Percentiles rank a stretch among this genome's conserved stretches.
Conservation (phyloP, 140 eudicot genomes). For the Anethum foeniculum region DNA sequence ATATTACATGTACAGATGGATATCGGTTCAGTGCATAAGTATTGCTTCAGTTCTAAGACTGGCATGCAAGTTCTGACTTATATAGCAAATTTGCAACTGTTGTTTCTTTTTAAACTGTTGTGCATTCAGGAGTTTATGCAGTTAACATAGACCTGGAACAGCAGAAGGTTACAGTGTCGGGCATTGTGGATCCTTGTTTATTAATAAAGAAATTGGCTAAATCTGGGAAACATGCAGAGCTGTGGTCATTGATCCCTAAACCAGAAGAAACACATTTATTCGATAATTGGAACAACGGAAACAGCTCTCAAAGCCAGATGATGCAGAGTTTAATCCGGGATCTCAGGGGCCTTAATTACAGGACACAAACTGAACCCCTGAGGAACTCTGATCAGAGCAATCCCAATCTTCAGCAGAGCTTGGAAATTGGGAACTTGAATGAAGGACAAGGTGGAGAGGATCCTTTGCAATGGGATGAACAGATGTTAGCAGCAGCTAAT, state of each 20-base stretch:
- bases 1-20: neutral
- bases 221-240: constrained; percentile 55
- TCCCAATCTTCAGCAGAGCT: constrained; percentile 5
- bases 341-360: constrained; percentile 19
- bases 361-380: constrained; percentile 25
- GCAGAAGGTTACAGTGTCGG: constrained; percentile 45
- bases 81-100: neutral
- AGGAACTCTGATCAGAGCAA: constrained; percentile 26
- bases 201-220: constrained; percentile 43
- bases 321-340: constrained; percentile 7
- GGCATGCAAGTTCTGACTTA: neutral
- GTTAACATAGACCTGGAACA: constrained; percentile 44
- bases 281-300: constrained; percentile 18
- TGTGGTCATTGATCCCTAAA: constrained; percentile 28
- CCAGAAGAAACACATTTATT: constrained; percentile 7
- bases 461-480: constrained; percentile 18
- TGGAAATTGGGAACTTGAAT: constrained; percentile 2
- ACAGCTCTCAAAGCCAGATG: constrained; percentile 18
- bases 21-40: neutral
- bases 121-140: constrained; percentile 52
- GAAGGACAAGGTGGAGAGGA: constrained; percentile 1
- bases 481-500: neutral
- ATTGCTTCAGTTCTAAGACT: neutral
- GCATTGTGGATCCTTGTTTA: constrained; percentile 45
- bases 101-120: neutral